These are phyloP conservation scores for Gossypium arboreum DNA, from an alignment of 345 rosid species.

Conservation along the genomic window DNA sequence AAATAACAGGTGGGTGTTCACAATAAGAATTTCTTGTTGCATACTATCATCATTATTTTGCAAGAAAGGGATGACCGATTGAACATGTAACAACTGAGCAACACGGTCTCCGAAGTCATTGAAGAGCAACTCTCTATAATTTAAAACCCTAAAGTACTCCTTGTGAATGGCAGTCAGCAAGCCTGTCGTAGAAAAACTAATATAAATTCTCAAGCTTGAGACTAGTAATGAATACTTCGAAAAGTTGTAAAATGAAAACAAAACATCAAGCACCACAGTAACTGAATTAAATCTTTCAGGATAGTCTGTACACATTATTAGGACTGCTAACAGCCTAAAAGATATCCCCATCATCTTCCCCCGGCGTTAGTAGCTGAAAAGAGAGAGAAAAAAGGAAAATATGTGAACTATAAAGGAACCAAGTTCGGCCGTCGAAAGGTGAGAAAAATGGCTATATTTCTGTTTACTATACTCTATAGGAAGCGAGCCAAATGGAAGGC, in stretches of 20 bases:
- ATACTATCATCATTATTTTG: constrained; percentile 27
- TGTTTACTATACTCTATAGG: background rate
- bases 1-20: constrained; percentile 88
- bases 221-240: background rate
- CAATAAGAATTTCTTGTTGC: constrained; percentile 73
- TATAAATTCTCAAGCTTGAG: background rate
- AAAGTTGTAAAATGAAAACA: background rate
- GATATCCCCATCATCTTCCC: constrained; percentile 5
- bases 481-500: background rate
- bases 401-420: constrained; percentile 16
- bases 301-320: background rate
- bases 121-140: constrained; percentile 70
- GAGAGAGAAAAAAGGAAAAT: constrained; percentile 14
- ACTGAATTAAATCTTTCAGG: constrained; percentile 1
- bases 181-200: constrained; percentile 37
- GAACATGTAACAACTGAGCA: constrained; percentile 86
- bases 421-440: background rate
- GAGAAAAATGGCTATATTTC: background rate
- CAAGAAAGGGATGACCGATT: constrained; percentile 48
- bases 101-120: constrained; percentile 92
- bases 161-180: constrained; percentile 69
- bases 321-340: constrained; percentile 8
- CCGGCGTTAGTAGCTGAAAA: constrained; percentile 1
- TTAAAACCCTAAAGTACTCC: constrained; percentile 57
- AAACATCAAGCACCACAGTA: constrained; percentile 4